Percentiles rank a stretch among this genome's conserved stretches.
Evolutionary conservation across 2,329 filamentous ascomycete species (phyloP).

Genomic region (Taxawa tesnikishii): DNA sequence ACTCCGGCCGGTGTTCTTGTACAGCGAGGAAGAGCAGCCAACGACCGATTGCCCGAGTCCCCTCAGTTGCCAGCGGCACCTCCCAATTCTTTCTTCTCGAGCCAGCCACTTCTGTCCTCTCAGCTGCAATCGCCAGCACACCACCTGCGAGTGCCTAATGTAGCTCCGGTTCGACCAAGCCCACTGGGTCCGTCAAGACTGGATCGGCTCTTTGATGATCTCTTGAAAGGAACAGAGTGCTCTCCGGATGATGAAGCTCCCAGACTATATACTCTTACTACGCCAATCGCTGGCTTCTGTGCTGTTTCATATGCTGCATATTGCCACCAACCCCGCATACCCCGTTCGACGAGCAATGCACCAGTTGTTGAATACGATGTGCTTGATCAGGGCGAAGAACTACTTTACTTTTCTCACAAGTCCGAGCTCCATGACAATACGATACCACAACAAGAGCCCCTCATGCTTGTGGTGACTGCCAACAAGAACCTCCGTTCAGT

Average conservation of each 20-base stretch:
- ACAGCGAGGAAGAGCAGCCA: constrained; percentile 58
- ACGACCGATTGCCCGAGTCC: constrained; percentile 17
- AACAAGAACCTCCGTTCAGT: constrained; percentile 67
- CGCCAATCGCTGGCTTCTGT: constrained; percentile 76
- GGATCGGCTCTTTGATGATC: constrained; percentile 15
- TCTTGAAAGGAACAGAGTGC: constrained; percentile 7
- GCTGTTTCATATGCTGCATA: constrained; percentile 51
- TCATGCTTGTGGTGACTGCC: constrained; percentile 68
- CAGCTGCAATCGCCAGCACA: constrained; percentile 23
- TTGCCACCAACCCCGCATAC: constrained; percentile 5
- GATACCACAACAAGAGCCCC: constrained; percentile 29
- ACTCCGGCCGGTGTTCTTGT: constrained; percentile 74
- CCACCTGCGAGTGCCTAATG: constrained; percentile 1
- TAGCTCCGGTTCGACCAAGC: constrained; percentile 1
- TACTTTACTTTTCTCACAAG: constrained; percentile 66
- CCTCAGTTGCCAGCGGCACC: constrained; percentile 44
- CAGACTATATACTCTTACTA: constrained; percentile 69
- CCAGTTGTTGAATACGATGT: constrained; percentile 41
- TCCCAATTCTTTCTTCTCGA: constrained; percentile 71
- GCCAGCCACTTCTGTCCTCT: constrained; percentile 39
- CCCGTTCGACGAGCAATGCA: constrained; percentile 7
- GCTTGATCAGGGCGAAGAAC: constrained; percentile 66
- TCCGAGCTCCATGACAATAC: constrained; percentile 39
- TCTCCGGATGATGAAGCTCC: constrained; percentile 45
- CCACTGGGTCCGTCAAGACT: constrained; percentile 9